Conservation (phyloP, 2,329 filamentous ascomycete genomes). For the Chaetomium sp. region DNA sequence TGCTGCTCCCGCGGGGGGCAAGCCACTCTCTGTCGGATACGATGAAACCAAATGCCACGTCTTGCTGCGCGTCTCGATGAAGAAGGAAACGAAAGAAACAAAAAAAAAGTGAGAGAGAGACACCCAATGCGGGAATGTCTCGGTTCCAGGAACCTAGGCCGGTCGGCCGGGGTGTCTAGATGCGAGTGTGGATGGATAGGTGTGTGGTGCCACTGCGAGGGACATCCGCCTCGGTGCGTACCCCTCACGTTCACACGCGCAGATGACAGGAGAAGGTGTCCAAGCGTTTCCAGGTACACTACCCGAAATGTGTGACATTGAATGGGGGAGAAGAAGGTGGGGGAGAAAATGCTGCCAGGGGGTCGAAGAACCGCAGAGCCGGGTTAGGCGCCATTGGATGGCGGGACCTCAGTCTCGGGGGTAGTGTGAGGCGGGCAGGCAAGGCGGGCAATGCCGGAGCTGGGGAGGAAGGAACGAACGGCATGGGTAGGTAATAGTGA, state of each 20-base stretch:
- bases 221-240: too few species aligned
- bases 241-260: too few species aligned
- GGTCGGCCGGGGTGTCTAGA: neutral
- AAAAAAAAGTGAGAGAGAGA: too few species aligned
- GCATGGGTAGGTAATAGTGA: too few species aligned
- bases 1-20: neutral
- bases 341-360: neutral
- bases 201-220: neutral
- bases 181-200: too few species aligned
- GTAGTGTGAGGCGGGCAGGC: neutral
- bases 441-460: conserved; percentile 6
- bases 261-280: too few species aligned
- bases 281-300: neutral
- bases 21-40: conserved; percentile 2
- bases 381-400: conserved; percentile 7
- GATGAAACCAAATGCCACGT: neutral
- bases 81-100: neutral
- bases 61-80: neutral
- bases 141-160: conserved; percentile 2
- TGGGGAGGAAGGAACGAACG: neutral
- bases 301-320: neutral
- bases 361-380: conserved; percentile 1
- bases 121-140: neutral
- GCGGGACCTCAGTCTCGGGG: neutral
- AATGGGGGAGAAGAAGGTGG: neutral